A percentile compares a stretch with the other conserved stretches of the same genome.
Conservation (phyloP, 2,329 filamentous ascomycete genomes). For the Podosphaera fusca region DNA sequence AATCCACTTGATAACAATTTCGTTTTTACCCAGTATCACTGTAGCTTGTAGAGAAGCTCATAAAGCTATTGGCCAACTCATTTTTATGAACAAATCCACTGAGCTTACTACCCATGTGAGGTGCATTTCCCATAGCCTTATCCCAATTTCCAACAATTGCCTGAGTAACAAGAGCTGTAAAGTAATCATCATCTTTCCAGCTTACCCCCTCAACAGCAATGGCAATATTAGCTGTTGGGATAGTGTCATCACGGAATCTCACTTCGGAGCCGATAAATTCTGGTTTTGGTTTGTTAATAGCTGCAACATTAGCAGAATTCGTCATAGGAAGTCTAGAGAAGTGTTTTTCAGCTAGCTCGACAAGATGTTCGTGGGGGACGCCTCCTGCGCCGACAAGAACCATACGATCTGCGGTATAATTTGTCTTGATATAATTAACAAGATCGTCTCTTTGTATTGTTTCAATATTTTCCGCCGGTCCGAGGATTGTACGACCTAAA, state of each 20-base stretch:
- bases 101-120: constrained; percentile 95
- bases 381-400: constrained; percentile 91
- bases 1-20: background rate
- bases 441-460: constrained; percentile 85
- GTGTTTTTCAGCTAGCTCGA: constrained; percentile 90
- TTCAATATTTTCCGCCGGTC: constrained; percentile 93
- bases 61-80: constrained; percentile 96
- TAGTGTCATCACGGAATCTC: constrained; percentile 83
- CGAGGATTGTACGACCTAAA: constrained; percentile 90
- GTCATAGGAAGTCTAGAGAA: constrained; percentile 60
- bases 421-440: constrained; percentile 92
- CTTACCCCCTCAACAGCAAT: constrained; percentile 97
- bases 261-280: constrained; percentile 95
- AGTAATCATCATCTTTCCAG: constrained; percentile 99
- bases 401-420: constrained; percentile 99
- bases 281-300: constrained; percentile 55
- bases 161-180: constrained; percentile 90
- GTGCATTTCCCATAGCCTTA: constrained; percentile 91
- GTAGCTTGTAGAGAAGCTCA: constrained; percentile 99
- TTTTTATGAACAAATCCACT: constrained; percentile 85
- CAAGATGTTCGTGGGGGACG: constrained; percentile 78
- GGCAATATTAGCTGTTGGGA: constrained; percentile 90
- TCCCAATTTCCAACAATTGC: constrained; percentile 99
- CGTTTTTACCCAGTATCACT: constrained; percentile 82
- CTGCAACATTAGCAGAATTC: constrained; percentile 51